Conservation (phyloP, 495 filamentous ascomycete genomes). For the Parathielavia appendiculata region DNA sequence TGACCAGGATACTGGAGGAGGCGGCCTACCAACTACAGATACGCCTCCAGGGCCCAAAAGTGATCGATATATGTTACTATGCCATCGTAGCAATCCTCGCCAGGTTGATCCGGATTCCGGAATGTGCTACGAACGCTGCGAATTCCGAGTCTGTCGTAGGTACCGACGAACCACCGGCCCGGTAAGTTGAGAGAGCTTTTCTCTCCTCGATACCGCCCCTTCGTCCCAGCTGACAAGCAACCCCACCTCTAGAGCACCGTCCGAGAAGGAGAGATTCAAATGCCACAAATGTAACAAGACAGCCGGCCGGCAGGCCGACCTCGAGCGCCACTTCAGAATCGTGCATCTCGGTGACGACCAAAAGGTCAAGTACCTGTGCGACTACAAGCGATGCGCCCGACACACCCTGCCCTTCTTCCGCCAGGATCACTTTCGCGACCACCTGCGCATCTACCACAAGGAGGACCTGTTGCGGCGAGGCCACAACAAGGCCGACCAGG, state of each 20-base stretch:
- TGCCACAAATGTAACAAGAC: constrained; percentile 33
- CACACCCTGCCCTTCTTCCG: constrained; percentile 37
- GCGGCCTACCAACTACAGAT: constrained; percentile 24
- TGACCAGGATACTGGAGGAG: constrained; percentile 12
- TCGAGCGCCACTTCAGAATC: constrained; percentile 41
- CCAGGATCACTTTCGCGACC: constrained; percentile 46
- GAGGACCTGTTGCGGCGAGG: constrained; percentile 43
- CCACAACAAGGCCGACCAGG: constrained; percentile 13
- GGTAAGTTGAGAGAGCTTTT: neutral
- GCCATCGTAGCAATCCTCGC: constrained; percentile 13
- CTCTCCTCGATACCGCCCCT: neutral
- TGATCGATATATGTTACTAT: constrained; percentile 9
- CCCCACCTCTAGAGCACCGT: neutral
- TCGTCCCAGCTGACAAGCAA: neutral
- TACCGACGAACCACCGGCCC: neutral
- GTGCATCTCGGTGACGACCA: constrained; percentile 33
- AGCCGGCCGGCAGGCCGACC: constrained; percentile 41
- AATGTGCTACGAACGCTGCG: neutral
- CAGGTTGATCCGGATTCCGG: neutral
- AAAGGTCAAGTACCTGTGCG: constrained; percentile 39
- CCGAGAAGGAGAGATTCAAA: constrained; percentile 18
- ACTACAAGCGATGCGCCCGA: constrained; percentile 39
- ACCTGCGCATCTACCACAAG: constrained; percentile 45
- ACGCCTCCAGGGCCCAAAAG: constrained; percentile 14
- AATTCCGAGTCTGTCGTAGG: neutral